phyloP scores from a whole-genome alignment of 164 flowering plant genomes.

The grape (Vitis vinifera) region DNA sequence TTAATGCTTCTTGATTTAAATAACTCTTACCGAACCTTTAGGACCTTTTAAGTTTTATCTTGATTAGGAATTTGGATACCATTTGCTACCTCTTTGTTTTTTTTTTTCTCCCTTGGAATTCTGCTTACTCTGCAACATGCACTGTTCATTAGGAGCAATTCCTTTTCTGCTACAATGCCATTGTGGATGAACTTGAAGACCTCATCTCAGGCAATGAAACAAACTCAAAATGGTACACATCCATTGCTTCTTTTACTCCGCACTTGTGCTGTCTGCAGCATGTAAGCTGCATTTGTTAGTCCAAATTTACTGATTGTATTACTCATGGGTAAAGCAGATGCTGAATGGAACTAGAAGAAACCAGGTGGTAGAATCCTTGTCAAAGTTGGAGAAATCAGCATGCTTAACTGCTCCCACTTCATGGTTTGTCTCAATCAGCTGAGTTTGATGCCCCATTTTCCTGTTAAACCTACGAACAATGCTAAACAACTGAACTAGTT shows the following conservation, averaged over 20 bases:
- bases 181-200: conserved; percentile 74
- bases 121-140: neutral
- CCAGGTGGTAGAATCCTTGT: neutral
- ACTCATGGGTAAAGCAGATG: neutral
- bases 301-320: neutral
- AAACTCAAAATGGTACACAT: conserved; percentile 13
- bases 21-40: no score
- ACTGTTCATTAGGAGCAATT: conserved; percentile 61
- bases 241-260: neutral
- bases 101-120: no score
- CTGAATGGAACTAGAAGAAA: neutral
- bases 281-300: neutral
- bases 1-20: no score
- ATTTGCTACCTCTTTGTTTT: no score
- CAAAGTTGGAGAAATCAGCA: neutral
- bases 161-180: conserved; percentile 60
- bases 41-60: no score
- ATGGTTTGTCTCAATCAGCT: neutral
- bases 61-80: no score
- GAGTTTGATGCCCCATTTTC: neutral
- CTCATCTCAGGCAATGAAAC: conserved; percentile 34
- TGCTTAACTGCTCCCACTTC: no score
- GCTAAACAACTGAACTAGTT: neutral
- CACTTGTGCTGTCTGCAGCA: neutral
- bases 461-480: neutral